Percentiles rank a stretch among this genome's conserved stretches.
Conservation (phyloP, 768 basidiomycete genomes). For the Gloeostereum incarnatum region DNA sequence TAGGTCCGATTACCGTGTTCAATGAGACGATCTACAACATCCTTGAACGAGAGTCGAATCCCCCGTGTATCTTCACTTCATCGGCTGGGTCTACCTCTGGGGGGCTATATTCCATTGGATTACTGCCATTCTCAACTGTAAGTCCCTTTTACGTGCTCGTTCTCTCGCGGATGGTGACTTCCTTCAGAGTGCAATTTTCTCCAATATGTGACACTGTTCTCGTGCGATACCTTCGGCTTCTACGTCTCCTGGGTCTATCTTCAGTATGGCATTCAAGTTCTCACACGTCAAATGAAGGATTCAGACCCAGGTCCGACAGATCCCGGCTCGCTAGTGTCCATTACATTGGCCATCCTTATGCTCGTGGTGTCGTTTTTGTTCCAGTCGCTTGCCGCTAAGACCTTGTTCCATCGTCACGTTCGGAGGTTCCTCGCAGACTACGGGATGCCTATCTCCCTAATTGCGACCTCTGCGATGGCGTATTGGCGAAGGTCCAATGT, state of each 20-base stretch:
- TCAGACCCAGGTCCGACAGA: slow-evolving; percentile 17
- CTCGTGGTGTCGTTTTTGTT: slow-evolving; percentile 69
- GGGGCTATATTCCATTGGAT: slow-evolving; percentile 81
- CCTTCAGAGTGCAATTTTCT: slow-evolving; percentile 72
- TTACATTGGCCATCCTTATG: slow-evolving; percentile 74
- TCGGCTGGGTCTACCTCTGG: slow-evolving; percentile 93
- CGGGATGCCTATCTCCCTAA: slow-evolving; percentile 82
- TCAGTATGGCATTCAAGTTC: slow-evolving; percentile 83
- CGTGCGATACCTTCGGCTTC: slow-evolving; percentile 90
- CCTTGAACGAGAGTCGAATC: slow-evolving; percentile 40
- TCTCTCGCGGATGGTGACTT: too few species aligned
- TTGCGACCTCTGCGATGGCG: slow-evolving; percentile 68
- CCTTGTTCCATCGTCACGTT: slow-evolving; percentile 65
- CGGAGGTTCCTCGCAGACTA: slow-evolving; percentile 78
- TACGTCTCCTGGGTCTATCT: slow-evolving; percentile 88
- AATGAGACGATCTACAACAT: slow-evolving; percentile 87
- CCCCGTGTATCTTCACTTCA: slow-evolving; percentile 79
- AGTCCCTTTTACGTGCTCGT: too few species aligned
- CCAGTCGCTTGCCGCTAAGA: slow-evolving; percentile 49
- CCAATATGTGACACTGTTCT: slow-evolving; percentile 81
- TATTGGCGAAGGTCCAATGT: slow-evolving; percentile 78
- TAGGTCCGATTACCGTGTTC: slow-evolving; percentile 87
- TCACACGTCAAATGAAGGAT: slow-evolving; percentile 58
- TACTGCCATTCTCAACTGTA: slow-evolving; percentile 72
- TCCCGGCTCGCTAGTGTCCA: slow-evolving; percentile 48